Evolutionary conservation across 768 basidiomycete species (phyloP).

Genomic region (Lactarius sp.): DNA sequence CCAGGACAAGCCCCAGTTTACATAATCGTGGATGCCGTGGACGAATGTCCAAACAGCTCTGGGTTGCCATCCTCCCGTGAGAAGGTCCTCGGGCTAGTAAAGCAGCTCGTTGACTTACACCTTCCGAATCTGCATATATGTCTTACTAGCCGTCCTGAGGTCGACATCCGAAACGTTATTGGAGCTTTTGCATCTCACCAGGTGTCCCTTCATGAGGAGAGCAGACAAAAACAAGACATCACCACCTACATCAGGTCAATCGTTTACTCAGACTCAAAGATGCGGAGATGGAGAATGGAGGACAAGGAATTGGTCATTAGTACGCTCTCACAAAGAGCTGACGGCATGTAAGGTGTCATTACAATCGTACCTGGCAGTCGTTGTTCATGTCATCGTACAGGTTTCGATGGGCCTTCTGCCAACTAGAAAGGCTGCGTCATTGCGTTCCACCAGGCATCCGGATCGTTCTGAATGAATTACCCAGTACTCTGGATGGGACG

Average conservation of each 20-base stretch:
- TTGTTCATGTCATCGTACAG: too few species aligned
- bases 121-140: constrained; percentile 1
- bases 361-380: not conserved
- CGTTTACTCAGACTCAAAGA: not conserved
- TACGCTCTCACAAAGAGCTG: constrained; percentile 1
- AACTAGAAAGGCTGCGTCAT: not conserved
- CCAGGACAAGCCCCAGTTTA: not conserved
- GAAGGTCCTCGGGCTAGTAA: not conserved
- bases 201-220: not conserved
- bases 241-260: not conserved
- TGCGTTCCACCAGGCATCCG: not conserved
- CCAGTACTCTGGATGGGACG: not conserved
- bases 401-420: constrained; percentile 1
- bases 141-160: not conserved
- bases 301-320: not conserved
- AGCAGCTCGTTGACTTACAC: not conserved
- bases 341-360: not conserved
- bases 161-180: not conserved
- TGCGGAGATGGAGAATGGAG: not conserved
- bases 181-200: not conserved
- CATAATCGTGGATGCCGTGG: too few species aligned
- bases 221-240: not conserved
- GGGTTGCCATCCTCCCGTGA: constrained; percentile 2
- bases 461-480: not conserved
- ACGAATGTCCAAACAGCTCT: not conserved